Conservation (phyloP, 108 stramenopile species). For the Skeletonema costatum region DNA sequence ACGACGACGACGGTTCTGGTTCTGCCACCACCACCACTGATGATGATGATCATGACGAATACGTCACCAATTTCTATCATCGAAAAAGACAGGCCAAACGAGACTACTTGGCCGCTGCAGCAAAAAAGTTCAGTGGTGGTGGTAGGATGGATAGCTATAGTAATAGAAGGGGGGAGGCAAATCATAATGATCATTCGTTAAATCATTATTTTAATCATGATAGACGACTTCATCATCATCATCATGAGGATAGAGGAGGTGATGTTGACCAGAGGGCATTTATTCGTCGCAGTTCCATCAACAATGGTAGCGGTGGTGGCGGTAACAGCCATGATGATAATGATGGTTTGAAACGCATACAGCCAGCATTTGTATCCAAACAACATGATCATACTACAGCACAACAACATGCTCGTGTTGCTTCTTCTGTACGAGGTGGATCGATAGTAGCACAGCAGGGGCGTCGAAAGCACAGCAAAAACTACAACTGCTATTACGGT, state of each 20-base stretch:
- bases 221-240: neutral
- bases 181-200: neutral
- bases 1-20: too few species aligned
- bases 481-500: neutral
- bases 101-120: neutral
- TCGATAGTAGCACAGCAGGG: neutral
- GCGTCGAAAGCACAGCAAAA: too few species aligned
- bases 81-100: neutral
- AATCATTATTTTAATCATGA: constrained; percentile 3
- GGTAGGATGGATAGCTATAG: too few species aligned
- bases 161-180: too few species aligned
- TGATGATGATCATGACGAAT: neutral
- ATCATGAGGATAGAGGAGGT: neutral
- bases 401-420: neutral
- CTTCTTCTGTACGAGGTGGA: neutral
- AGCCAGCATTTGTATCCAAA: neutral
- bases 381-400: neutral
- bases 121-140: too few species aligned
- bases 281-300: neutral
- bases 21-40: too few species aligned
- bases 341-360: neutral
- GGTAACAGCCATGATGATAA: neutral
- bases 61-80: neutral
- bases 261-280: neutral
- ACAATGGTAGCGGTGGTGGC: neutral